These are phyloP conservation scores for Saccharomycopsis phalli DNA, from an alignment of 1,139 yeast species.

Conservation along the genomic window DNA sequence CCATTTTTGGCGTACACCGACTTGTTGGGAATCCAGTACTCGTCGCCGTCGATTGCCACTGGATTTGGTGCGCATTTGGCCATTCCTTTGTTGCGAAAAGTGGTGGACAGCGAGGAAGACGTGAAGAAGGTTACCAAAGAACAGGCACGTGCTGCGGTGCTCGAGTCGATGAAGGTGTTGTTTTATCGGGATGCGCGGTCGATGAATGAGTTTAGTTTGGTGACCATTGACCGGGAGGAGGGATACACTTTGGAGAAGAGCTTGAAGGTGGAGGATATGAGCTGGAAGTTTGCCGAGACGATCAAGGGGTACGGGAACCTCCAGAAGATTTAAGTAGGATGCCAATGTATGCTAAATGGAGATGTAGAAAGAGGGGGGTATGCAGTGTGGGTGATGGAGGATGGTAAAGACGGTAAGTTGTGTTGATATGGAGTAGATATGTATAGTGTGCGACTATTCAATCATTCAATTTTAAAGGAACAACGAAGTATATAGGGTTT, in stretches of 20 bases:
- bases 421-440: too few species aligned
- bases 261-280: constrained; percentile 62
- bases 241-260: constrained; percentile 59
- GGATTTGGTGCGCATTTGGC: constrained; percentile 97
- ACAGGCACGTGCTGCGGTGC: constrained; percentile 65
- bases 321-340: constrained; percentile 33
- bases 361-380: too few species aligned
- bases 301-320: constrained; percentile 82
- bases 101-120: constrained; percentile 67
- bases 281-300: constrained; percentile 87
- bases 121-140: constrained; percentile 55
- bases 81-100: constrained; percentile 78
- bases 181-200: constrained; percentile 97
- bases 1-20: constrained; percentile 82
- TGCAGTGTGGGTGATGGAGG: too few species aligned
- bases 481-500: too few species aligned
- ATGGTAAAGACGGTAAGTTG: too few species aligned
- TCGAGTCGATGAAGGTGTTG: constrained; percentile 87
- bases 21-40: constrained; percentile 82
- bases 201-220: constrained; percentile 73
- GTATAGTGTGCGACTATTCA: too few species aligned
- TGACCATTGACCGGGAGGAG: constrained; percentile 57
- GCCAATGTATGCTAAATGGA: too few species aligned
- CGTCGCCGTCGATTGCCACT: constrained; percentile 85
- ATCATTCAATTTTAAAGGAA: too few species aligned